Evolutionary conservation across 83 land plant genomes (phyloP).

Genomic region (Thuja plicata): DNA sequence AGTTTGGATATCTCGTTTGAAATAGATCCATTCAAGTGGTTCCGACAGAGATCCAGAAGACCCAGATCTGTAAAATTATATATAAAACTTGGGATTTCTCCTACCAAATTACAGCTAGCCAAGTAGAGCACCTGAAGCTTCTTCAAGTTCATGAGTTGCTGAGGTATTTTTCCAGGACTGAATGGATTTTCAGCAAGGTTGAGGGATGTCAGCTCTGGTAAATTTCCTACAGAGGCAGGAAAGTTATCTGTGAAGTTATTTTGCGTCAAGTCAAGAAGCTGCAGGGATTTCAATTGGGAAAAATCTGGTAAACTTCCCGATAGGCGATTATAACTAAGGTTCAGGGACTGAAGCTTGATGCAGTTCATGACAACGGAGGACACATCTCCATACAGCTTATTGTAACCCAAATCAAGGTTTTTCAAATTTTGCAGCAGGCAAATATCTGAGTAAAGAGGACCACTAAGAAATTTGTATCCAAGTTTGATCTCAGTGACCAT

Average conservation of each 20-base stretch:
- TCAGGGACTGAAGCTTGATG: slow-evolving; percentile 38
- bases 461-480: slow-evolving; percentile 40
- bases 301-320: slow-evolving; percentile 51
- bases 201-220: slow-evolving; percentile 50
- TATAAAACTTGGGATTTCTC: slow-evolving; percentile 16
- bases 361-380: slow-evolving; percentile 42
- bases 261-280: slow-evolving; percentile 47
- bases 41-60: slow-evolving; percentile 20
- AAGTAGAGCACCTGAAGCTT: slow-evolving; percentile 9
- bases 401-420: slow-evolving; percentile 28
- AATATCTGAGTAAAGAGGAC: slow-evolving; percentile 38
- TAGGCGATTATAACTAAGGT: slow-evolving; percentile 23
- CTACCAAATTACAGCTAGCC: slow-evolving; percentile 15
- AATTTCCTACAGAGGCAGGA: slow-evolving; percentile 49
- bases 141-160: slow-evolving; percentile 17
- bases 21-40: slow-evolving; percentile 15
- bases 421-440: slow-evolving; percentile 41
- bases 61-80: slow-evolving; percentile 6
- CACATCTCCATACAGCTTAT: slow-evolving; percentile 31
- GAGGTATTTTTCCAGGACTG: slow-evolving; percentile 45
- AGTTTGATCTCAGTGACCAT: slow-evolving; percentile 28
- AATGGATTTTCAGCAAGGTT: slow-evolving; percentile 55
- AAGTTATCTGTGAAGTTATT: slow-evolving; percentile 52
- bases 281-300: slow-evolving; percentile 28
- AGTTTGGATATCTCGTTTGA: slow-evolving; percentile 17